phyloP scores from a whole-genome alignment of 805 yeast genomes.

The Tetrapisispora nanseiensis region DNA sequence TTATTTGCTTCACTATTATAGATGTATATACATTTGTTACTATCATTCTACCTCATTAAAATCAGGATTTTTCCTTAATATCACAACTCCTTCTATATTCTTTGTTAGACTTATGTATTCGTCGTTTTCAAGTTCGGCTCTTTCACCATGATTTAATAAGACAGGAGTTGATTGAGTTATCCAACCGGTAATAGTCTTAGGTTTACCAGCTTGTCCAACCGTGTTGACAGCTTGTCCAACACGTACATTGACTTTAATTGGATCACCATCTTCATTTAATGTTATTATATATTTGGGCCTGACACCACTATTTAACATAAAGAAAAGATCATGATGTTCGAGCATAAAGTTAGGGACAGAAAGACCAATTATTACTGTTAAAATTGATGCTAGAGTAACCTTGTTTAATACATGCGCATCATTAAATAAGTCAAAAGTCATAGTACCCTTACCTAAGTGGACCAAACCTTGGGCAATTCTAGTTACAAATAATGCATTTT shows the following conservation, averaged over 20 bases:
- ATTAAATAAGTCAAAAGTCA: constrained; percentile 79
- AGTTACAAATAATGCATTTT: constrained; percentile 84
- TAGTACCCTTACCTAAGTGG: constrained; percentile 93
- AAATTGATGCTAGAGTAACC: constrained; percentile 79
- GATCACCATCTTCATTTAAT: constrained; percentile 82
- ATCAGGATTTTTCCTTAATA: constrained; percentile 84
- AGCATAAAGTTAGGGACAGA: constrained; percentile 81
- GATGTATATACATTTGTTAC: background rate
- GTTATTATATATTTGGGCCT: constrained; percentile 91
- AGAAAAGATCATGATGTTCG: constrained; percentile 74
- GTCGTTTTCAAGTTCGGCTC: constrained; percentile 87
- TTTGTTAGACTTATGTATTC: constrained; percentile 78
- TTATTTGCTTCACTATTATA: background rate
- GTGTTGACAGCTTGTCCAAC: constrained; percentile 99
- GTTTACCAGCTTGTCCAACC: constrained; percentile 98
- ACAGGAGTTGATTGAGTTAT: constrained; percentile 98
- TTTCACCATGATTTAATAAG: constrained; percentile 81
- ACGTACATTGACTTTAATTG: constrained; percentile 89
- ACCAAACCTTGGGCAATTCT: constrained; percentile 91
- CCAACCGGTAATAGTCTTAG: constrained; percentile 99
- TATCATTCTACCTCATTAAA: constrained; percentile 50
- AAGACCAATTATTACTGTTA: constrained; percentile 75
- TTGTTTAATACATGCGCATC: constrained; percentile 83
- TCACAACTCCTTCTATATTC: constrained; percentile 87
- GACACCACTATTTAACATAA: constrained; percentile 76